These are phyloP conservation scores for Sabuloglossum arenarium DNA, from an alignment of 495 filamentous ascomycete genomes.

Conservation along the genomic window DNA sequence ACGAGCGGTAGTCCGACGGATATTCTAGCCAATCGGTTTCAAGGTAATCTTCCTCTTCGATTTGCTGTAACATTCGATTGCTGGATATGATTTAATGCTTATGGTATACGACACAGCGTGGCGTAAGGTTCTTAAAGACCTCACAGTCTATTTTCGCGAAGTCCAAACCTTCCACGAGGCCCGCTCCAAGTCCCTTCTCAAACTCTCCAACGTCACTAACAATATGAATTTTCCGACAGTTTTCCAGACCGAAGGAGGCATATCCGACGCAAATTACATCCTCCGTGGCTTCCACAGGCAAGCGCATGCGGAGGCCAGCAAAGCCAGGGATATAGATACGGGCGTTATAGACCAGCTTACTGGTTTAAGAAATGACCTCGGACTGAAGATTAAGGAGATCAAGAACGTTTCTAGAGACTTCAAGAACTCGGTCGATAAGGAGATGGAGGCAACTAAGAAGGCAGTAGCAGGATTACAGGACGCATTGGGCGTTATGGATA, in stretches of 20 bases:
- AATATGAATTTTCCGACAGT: conserved; percentile 48
- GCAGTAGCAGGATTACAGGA: conserved; percentile 65
- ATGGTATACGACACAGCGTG: conserved; percentile 37
- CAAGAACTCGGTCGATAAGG: conserved; percentile 71
- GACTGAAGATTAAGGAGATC: conserved; percentile 96
- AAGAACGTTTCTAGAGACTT: conserved; percentile 82
- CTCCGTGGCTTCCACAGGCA: conserved; percentile 67
- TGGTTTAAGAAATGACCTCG: conserved; percentile 67
- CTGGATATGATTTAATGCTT: conserved; percentile 5
- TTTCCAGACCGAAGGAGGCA: conserved; percentile 59
- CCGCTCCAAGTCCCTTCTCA: conserved; percentile 60
- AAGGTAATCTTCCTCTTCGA: conserved; percentile 36
- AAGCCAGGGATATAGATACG: conserved; percentile 72
- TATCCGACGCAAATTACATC: conserved; percentile 68
- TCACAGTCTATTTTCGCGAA: conserved; percentile 88
- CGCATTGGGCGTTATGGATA: conserved; percentile 51
- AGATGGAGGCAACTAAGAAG: conserved; percentile 47
- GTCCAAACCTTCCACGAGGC: conserved; percentile 79
- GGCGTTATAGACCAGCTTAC: conserved; percentile 78
- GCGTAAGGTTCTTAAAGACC: conserved; percentile 86
- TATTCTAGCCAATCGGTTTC: conserved; percentile 70
- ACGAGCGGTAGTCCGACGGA: conserved; percentile 78
- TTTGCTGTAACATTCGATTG: background rate
- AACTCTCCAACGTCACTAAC: conserved; percentile 65
- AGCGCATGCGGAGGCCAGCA: conserved; percentile 62